phyloP scores from a whole-genome alignment of 2,329 filamentous ascomycete genomes.

The Penicillium frequentans region DNA sequence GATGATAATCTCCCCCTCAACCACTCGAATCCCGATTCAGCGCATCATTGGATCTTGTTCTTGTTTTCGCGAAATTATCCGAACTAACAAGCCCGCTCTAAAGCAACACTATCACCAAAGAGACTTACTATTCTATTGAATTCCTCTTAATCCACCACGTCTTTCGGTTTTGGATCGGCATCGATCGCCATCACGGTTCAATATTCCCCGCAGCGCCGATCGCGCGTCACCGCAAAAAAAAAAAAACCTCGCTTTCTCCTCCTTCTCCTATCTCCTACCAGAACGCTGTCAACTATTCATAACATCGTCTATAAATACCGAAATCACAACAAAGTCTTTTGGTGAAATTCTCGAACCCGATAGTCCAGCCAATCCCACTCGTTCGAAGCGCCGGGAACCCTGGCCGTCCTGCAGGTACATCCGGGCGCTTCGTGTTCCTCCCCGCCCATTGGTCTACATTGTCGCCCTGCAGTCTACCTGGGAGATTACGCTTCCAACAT shows the following conservation, averaged over 20 bases:
- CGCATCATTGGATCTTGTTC: neutral
- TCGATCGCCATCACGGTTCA: slow-evolving; percentile 10
- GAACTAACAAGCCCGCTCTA: neutral
- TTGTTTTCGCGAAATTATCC: neutral
- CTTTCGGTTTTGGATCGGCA: slow-evolving; percentile 13
- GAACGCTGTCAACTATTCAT: neutral
- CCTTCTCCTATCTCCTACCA: neutral
- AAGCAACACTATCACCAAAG: neutral
- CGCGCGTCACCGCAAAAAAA: slow-evolving; percentile 7
- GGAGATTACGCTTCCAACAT: slow-evolving; percentile 8
- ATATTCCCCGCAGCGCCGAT: slow-evolving; percentile 25
- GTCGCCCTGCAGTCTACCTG: slow-evolving; percentile 16
- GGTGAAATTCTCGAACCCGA: neutral
- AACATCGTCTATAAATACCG: neutral
- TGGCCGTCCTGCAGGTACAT: slow-evolving; percentile 14
- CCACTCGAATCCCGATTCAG: neutral
- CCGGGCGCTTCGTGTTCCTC: slow-evolving; percentile 20
- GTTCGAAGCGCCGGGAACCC: slow-evolving; percentile 17
- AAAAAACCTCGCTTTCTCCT: slow-evolving; percentile 4
- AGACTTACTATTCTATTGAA: neutral
- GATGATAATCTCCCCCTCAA: slow-evolving; percentile 11
- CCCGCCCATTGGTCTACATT: slow-evolving; percentile 18
- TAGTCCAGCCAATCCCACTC: neutral
- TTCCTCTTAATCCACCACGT: neutral
- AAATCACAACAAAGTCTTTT: neutral